These are phyloP conservation scores for Drosera spatulata DNA, from an alignment of 179 eudicot genomes.

Conservation along the genomic window DNA sequence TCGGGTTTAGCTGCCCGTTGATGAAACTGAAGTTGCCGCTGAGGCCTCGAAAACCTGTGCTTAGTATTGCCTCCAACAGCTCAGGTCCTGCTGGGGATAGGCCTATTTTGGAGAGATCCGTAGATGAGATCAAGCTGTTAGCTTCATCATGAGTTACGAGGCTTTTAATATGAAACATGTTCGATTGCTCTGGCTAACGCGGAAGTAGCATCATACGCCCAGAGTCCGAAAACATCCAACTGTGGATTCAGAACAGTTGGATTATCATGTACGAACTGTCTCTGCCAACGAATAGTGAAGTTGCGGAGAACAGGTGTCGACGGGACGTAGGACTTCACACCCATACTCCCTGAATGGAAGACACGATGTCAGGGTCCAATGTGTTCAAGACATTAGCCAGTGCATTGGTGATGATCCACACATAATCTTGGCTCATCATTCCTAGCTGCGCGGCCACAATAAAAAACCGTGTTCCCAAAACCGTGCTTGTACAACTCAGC, in stretches of 20 bases:
- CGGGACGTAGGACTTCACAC: constrained; percentile 28
- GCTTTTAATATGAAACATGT: not conserved
- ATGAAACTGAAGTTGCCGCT: constrained; percentile 29
- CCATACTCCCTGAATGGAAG: constrained; percentile 55
- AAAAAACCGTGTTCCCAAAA: constrained; percentile 27
- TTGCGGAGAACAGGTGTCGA: constrained; percentile 10
- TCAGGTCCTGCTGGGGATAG: constrained; percentile 22
- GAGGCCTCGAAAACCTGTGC: constrained; percentile 21
- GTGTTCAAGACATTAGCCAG: constrained; percentile 13
- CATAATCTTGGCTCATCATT: constrained; percentile 35
- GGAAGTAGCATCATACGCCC: constrained; percentile 22
- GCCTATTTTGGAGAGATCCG: constrained; percentile 24
- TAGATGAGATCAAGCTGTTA: not conserved
- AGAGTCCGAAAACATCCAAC: constrained; percentile 12
- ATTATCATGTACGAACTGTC: constrained; percentile 1
- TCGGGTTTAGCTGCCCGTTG: constrained; percentile 23
- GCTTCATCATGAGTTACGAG: not conserved
- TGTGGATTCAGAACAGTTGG: constrained; percentile 1
- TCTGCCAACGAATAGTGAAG: constrained; percentile 15
- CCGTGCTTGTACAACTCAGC: constrained; percentile 2
- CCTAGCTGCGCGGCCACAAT: constrained; percentile 15
- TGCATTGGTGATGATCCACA: constrained; percentile 32
- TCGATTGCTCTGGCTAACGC: constrained; percentile 28
- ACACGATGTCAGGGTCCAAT: constrained; percentile 5
- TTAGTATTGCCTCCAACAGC: constrained; percentile 19